Conservation (phyloP, 1,284 basidiomycete genomes). For the Erythrobasidium hasegawianum region DNA sequence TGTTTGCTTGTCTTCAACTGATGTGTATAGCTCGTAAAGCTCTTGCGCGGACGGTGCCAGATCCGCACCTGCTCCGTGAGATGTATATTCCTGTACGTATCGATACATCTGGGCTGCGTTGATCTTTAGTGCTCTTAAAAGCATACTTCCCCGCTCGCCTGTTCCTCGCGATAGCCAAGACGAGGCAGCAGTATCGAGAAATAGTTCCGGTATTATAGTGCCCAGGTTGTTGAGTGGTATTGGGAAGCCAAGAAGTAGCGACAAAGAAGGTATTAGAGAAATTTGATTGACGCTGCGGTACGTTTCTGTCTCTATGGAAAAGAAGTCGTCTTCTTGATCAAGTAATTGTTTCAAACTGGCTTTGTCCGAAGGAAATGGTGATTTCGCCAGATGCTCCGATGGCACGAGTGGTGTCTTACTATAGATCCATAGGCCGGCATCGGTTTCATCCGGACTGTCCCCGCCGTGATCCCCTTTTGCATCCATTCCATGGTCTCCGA, state of each 20-base stretch:
- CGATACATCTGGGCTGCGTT: conserved; percentile 73
- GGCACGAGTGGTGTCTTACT: conserved; percentile 52
- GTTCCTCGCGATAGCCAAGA: background rate
- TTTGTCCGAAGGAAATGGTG: background rate
- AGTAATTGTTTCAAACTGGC: background rate
- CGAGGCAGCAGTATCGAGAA: conserved; percentile 51
- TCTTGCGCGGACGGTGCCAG: conserved; percentile 52
- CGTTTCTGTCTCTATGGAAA: background rate
- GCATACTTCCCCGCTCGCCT: conserved; percentile 45
- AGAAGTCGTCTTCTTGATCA: conserved; percentile 7
- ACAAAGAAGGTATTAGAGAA: conserved; percentile 83
- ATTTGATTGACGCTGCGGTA: conserved; percentile 79
- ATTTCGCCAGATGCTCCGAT: background rate
- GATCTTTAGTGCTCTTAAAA: conserved; percentile 63
- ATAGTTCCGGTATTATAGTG: conserved; percentile 82
- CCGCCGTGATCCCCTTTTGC: conserved; percentile 91
- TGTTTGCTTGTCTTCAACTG: background rate
- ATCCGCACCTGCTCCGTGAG: conserved; percentile 62
- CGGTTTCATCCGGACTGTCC: conserved; percentile 79
- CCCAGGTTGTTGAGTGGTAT: conserved; percentile 96
- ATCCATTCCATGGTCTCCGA: conserved; percentile 99
- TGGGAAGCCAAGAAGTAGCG: conserved; percentile 85
- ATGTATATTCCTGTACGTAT: conserved; percentile 68
- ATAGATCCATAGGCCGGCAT: conserved; percentile 86
- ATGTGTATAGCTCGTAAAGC: conserved; percentile 35